Base-by-base conservation (phyloP, 2,329 filamentous ascomycete species). In the Cladophialophora psammophila region DNA sequence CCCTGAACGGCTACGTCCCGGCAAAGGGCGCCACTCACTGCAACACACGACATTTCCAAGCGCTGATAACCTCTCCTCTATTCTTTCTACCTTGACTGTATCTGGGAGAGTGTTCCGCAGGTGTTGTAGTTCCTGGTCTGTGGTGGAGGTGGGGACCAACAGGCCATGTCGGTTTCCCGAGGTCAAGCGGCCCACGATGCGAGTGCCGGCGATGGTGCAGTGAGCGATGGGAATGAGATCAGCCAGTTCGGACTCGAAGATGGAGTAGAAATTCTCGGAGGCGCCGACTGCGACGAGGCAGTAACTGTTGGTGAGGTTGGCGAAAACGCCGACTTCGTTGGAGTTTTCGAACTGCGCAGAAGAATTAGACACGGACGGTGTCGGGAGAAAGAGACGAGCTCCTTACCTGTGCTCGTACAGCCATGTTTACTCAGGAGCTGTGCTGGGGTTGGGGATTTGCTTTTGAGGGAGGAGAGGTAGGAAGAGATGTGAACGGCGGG, bases 241-340 rank as follows among this genome's bases (percentile, higher is more conserved):
- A 85, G 96, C 93, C 69, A 99, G 87, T 84, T 99, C 95, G 71
- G 94, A 90, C 86, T 99, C 95, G 83, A 99, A 98, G 79, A 98
- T 88, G 85, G 92, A 94, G 89, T 98, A 98, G 82, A 99, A 99
- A 87, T 98, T 98, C 86, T 97, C 94, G 77, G 93, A 97, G 75
- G 92, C 94, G 77, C 95, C 95, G 73, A 97, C 88, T 72, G 94
- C 94, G 75, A 97, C 93, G 75, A 99, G 87, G 75, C 94, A 93
- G 82, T 97, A 99, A 68, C 93, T 94, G 83, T 99, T 99, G 74
- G 95, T 99, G 78, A 99, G 91, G 69, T 93, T 97, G 69, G 94
- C 84, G 82, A 99, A 99, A 78, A 98, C 95, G 79, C 95, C 95
- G 78, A 99, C 92, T 84, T 83, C 82, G 73, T 83, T 83, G 53